Evolutionary conservation across 192 early-diverging fungal species (phyloP), one percentile per base, ranked within the genome.

Genomic region (Backusella australiensis): DNA sequence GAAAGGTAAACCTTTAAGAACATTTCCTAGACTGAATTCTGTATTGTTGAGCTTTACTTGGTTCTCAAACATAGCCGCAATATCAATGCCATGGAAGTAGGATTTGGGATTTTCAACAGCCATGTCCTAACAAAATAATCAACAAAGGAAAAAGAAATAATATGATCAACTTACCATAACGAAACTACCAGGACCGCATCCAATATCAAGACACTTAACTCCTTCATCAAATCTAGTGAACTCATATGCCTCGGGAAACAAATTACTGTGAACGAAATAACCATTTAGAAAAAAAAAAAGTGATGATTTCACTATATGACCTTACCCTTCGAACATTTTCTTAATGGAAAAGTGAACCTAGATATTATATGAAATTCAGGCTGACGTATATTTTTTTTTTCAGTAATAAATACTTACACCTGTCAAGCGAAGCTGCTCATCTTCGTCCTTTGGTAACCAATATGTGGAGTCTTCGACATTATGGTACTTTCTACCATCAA

Each of bases 261-360:
- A 36, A 15, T 77, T 71, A 34, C 35, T 65, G 19, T n/a, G 26
- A 42, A 29, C 15, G n/a, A 21, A 63, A 23, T 29, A 34, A 9
- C 21, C 6, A 21, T 17, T 42, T 34, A 23, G n/a, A 65, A 29
- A 29, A 29, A 74, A 74, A 39, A 36, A 46, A 42, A 46, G 3
- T 34, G 6, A 35, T 66, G 1, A 3, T 26, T 23, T 56, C 21
- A 11, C 21, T 56, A 56, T 26, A 11, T 56, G 11, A 29, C 1
- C 9, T 74, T 79, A 79, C 75, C 75, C 75, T 3, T 46, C 46
- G 3, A 75, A 71, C 23, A 76, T 36, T 29, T 71, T 53, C 23
- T 80, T 80, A 19, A 73, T 34, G 23, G 75, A 67, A 59, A 80
- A 80, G 39, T 80, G 79, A 68, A 73, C 67, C 79, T 80, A 44